Percentiles rank a stretch among this genome's conserved stretches.
phyloP scores from a whole-genome alignment of 73 alveolate species.

The Symbiodinium natans region DNA sequence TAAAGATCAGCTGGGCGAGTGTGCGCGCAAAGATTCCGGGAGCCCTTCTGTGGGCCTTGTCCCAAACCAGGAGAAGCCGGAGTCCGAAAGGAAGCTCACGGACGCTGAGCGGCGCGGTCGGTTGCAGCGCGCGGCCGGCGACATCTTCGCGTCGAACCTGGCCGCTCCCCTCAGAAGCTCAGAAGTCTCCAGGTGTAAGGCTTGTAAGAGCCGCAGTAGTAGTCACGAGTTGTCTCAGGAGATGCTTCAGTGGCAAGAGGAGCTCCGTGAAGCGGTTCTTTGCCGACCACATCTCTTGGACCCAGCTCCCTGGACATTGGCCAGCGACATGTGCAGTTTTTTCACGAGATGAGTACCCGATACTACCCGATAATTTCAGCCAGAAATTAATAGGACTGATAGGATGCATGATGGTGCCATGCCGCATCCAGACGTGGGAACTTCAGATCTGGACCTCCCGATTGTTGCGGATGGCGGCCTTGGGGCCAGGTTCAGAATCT shows the following conservation, averaged over 20 bases:
- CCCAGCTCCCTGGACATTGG: background rate
- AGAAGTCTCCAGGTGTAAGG: background rate
- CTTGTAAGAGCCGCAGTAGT: background rate
- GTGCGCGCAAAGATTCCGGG: background rate
- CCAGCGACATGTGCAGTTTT: too few relatives aligned
- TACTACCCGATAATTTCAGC: too few relatives aligned
- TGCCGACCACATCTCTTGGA: constrained; percentile 11
- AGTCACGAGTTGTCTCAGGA: constrained; percentile 3
- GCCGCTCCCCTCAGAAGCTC: background rate
- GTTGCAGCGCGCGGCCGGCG: background rate
- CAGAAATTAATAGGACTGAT: too few relatives aligned
- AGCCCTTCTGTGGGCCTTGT: too few relatives aligned
- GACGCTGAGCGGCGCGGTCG: background rate
- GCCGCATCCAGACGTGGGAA: too few relatives aligned
- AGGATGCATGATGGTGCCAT: too few relatives aligned
- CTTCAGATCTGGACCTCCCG: too few relatives aligned
- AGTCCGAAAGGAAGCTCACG: background rate
- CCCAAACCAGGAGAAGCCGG: background rate
- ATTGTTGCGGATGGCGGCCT: too few relatives aligned
- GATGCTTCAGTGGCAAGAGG: background rate
- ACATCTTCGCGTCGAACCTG: background rate
- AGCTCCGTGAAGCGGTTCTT: constrained; percentile 7
- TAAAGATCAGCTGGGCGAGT: background rate
- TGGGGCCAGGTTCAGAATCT: background rate
- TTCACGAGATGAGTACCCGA: too few relatives aligned